phyloP scores from a whole-genome alignment of 176 grass and related monocot genomes.

The Oryza meyeriana region DNA sequence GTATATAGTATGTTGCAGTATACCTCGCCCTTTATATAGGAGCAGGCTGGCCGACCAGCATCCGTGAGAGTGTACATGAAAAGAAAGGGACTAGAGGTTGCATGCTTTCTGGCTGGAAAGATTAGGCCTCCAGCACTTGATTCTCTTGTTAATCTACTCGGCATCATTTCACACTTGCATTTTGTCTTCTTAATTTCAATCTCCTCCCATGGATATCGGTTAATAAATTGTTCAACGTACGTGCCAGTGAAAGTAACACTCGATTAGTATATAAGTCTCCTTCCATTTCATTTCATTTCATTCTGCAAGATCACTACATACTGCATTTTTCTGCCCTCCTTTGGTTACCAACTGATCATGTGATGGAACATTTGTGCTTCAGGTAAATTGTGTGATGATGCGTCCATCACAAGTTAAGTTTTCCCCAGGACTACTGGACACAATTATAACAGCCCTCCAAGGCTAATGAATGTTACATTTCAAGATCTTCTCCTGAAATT shows the following conservation, averaged over 20 bases:
- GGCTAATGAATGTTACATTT: conserved; percentile 19
- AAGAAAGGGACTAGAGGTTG: background rate
- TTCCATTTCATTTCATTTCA: background rate
- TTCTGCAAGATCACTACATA: background rate
- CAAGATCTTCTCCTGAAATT: background rate
- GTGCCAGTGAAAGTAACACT: background rate
- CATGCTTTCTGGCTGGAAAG: conserved; percentile 32
- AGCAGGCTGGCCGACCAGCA: background rate
- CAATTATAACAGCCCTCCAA: conserved; percentile 17
- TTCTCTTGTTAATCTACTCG: background rate
- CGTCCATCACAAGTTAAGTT: conserved; percentile 48
- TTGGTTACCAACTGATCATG: background rate
- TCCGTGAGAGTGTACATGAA: background rate
- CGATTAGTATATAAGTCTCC: background rate
- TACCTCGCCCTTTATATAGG: background rate
- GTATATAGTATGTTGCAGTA: background rate
- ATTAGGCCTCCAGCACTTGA: conserved; percentile 31
- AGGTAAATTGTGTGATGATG: conserved; percentile 28
- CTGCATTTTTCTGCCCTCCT: background rate
- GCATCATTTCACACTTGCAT: background rate
- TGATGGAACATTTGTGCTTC: background rate
- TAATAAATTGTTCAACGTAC: background rate
- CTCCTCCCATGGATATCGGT: background rate
- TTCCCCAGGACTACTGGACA: conserved; percentile 20
- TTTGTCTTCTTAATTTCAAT: background rate